Conservation (phyloP, 2,329 filamentous ascomycete genomes). For the Arthroderma sp. region DNA sequence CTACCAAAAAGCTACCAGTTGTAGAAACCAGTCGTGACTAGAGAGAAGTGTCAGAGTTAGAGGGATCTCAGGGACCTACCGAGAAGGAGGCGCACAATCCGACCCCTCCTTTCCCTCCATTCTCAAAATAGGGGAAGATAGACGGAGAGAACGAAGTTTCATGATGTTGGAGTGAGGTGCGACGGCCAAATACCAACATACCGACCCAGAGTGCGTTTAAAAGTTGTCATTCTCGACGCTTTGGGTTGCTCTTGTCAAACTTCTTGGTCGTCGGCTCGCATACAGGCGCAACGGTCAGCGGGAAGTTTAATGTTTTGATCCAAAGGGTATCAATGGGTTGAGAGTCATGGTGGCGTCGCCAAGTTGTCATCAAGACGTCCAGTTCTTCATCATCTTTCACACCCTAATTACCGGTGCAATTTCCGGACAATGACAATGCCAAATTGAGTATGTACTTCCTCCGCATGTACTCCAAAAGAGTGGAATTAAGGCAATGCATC, state of each 20-base stretch:
- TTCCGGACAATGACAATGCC: neutral
- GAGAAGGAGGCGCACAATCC: neutral
- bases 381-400: neutral
- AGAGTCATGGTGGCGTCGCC: neutral
- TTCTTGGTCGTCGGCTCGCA: neutral
- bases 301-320: neutral
- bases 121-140: neutral
- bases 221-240: neutral
- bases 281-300: neutral
- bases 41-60: neutral
- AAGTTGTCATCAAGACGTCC: neutral
- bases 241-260: neutral
- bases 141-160: neutral
- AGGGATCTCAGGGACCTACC: neutral
- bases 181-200: neutral
- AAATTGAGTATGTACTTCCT: neutral
- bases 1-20: neutral
- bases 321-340: constrained; percentile 2
- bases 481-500: neutral
- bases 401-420: neutral
- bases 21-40: neutral
- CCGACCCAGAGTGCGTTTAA: neutral
- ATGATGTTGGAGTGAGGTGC: neutral
- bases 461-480: neutral
- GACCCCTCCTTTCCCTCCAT: neutral